phyloP scores from a whole-genome alignment of 805 yeast species.

The Suhomyces faveliae region DNA sequence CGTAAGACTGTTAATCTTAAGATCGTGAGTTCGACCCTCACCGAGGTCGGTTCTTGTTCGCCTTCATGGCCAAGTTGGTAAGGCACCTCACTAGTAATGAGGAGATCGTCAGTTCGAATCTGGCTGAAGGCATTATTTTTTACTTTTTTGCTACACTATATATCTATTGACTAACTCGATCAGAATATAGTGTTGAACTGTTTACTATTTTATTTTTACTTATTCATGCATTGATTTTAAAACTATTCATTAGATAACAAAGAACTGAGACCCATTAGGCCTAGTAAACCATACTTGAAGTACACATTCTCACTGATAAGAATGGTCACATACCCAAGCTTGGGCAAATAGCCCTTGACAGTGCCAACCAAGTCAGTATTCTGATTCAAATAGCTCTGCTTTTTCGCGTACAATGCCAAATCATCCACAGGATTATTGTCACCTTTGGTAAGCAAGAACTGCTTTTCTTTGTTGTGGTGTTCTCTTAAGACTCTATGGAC shows the following conservation, averaged over 20 bases:
- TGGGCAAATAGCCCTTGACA: conserved; percentile 90
- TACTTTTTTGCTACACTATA: not conserved
- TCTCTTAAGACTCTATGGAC: conserved; percentile 93
- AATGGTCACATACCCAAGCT: conserved; percentile 87
- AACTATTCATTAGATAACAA: conserved; percentile 38
- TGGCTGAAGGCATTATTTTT: conserved; percentile 26
- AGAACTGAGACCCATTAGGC: conserved; percentile 68
- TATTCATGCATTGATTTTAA: not conserved
- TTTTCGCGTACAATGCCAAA: conserved; percentile 74
- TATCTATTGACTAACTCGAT: too few relatives aligned
- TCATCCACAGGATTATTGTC: conserved; percentile 95
- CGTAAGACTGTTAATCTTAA: conserved; percentile 37
- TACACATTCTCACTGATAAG: conserved; percentile 85
- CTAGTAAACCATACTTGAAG: conserved; percentile 76
- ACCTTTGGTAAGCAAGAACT: conserved; percentile 86
- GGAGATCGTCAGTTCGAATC: conserved; percentile 36
- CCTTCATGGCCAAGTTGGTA: conserved; percentile 34
- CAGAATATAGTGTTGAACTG: too few relatives aligned
- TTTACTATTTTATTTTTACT: not conserved
- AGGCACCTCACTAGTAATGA: conserved; percentile 38
- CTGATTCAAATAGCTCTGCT: conserved; percentile 74
- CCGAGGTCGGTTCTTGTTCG: conserved; percentile 28
- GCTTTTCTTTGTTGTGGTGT: conserved; percentile 60
- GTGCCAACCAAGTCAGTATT: conserved; percentile 80
- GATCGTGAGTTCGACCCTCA: conserved; percentile 40